Evolutionary conservation across 1,284 basidiomycete species (phyloP).

Genomic region (Sanghuangporus weigelae): DNA sequence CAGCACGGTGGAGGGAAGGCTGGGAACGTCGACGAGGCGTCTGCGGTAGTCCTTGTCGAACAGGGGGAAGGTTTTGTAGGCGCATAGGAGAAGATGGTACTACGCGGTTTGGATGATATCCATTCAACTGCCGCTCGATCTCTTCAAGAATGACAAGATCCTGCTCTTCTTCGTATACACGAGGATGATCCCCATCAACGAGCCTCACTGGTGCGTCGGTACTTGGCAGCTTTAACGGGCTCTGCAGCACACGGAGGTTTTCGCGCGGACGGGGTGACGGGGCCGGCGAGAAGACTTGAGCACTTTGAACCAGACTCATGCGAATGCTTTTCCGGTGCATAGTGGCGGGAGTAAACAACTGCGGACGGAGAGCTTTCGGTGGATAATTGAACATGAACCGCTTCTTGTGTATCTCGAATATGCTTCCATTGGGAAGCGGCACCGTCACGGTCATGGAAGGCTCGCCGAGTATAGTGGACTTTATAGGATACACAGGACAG

Average conservation of each 20-base stretch:
- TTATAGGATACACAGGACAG: constrained; percentile 48
- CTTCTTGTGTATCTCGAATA: constrained; percentile 62
- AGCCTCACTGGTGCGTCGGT: constrained; percentile 35
- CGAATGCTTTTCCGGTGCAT: constrained; percentile 42
- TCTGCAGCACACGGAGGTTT: constrained; percentile 57
- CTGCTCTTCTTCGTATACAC: constrained; percentile 61
- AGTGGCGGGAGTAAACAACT: constrained; percentile 42
- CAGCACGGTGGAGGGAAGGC: constrained; percentile 57
- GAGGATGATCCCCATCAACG: constrained; percentile 60
- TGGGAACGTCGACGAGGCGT: constrained; percentile 39
- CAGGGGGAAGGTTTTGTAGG: constrained; percentile 8
- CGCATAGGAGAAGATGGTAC: constrained; percentile 17
- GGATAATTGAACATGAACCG: constrained; percentile 66
- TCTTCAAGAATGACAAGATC: constrained; percentile 70
- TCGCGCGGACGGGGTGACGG: constrained; percentile 53
- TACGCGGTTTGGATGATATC: not conserved
- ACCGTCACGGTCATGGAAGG: constrained; percentile 40
- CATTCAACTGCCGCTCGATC: constrained; percentile 31
- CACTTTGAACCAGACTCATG: constrained; percentile 68
- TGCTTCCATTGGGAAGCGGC: constrained; percentile 57
- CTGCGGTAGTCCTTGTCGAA: constrained; percentile 19
- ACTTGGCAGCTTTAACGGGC: constrained; percentile 41
- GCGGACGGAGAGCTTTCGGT: constrained; percentile 61
- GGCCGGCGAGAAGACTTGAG: constrained; percentile 63
- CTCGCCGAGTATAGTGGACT: not conserved